These are phyloP conservation scores for Tulasnella sp. DNA, from an alignment of 768 basidiomycete genomes.

Conservation along the genomic window DNA sequence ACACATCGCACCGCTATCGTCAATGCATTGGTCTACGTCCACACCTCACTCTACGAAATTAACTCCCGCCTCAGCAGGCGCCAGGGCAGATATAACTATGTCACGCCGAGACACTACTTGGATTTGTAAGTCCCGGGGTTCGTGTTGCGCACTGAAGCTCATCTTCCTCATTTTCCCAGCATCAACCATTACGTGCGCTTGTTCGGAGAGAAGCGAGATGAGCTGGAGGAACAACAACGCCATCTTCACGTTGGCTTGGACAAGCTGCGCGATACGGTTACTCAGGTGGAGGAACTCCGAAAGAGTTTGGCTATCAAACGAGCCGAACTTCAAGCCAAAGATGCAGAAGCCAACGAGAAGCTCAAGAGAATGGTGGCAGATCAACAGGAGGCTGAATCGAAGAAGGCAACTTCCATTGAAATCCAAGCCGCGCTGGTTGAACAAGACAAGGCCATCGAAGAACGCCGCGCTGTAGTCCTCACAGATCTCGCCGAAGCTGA, in stretches of 20 bases:
- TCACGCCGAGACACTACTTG: constrained; percentile 96
- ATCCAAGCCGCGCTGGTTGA: constrained; percentile 92
- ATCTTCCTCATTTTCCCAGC: constrained; percentile 50
- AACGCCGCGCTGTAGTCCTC: constrained; percentile 87
- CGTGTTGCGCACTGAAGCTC: constrained; percentile 11
- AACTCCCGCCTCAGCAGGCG: constrained; percentile 87
- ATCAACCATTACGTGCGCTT: constrained; percentile 97
- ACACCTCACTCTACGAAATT: constrained; percentile 84
- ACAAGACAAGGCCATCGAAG: constrained; percentile 86
- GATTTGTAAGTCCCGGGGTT: constrained; percentile 77
- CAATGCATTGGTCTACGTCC: constrained; percentile 92
- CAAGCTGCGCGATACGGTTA: constrained; percentile 93
- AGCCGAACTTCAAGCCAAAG: constrained; percentile 88
- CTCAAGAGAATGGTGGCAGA: constrained; percentile 97
- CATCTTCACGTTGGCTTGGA: constrained; percentile 98
- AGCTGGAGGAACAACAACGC: constrained; percentile 97
- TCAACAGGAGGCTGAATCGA: constrained; percentile 98
- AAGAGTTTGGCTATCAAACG: constrained; percentile 94
- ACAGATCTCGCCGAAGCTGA: constrained; percentile 96
- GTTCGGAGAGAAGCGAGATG: constrained; percentile 94
- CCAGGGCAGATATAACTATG: constrained; percentile 95
- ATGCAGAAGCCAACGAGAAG: constrained; percentile 95
- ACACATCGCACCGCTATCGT: constrained; percentile 87
- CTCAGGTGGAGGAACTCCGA: constrained; percentile 93
- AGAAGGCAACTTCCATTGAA: constrained; percentile 94